These are phyloP conservation scores for Rhodotorula sp. DNA, from an alignment of 1,284 basidiomycete genomes.

Conservation along the genomic window DNA sequence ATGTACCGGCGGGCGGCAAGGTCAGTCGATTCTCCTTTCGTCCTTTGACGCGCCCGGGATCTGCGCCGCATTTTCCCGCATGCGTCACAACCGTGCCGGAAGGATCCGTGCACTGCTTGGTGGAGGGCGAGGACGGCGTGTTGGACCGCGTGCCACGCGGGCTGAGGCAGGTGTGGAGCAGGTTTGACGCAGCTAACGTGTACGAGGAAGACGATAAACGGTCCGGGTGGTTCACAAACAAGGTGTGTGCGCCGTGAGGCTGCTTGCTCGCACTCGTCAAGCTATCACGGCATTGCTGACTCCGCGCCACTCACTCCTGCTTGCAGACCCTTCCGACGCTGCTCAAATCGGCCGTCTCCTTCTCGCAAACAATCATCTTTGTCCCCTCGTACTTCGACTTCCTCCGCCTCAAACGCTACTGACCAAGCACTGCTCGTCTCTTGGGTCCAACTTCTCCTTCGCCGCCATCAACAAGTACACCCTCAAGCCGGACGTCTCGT, in stretches of 20 bases:
- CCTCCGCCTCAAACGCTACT: slow-evolving; percentile 87
- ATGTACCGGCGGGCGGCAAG: too few relatives aligned
- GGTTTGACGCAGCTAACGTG: slow-evolving; percentile 71
- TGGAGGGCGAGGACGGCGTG: slow-evolving; percentile 61
- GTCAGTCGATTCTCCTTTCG: slow-evolving; percentile 87
- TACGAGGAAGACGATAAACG: slow-evolving; percentile 83
- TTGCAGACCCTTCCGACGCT: slow-evolving; percentile 72
- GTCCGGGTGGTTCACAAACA: slow-evolving; percentile 81
- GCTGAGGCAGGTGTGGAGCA: slow-evolving; percentile 74
- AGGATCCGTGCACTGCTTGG: slow-evolving; percentile 57
- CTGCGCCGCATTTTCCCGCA: slow-evolving; percentile 71
- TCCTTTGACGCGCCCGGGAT: slow-evolving; percentile 87
- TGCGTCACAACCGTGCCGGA: slow-evolving; percentile 79
- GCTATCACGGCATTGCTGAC: too few relatives aligned
- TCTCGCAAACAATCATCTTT: slow-evolving; percentile 82
- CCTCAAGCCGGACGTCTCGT: slow-evolving; percentile 86
- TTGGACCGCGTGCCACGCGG: slow-evolving; percentile 68
- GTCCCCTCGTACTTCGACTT: slow-evolving; percentile 97
- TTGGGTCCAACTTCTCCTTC: slow-evolving; percentile 64
- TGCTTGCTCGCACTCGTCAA: not conserved
- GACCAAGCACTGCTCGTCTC: slow-evolving; percentile 58
- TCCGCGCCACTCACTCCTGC: not conserved
- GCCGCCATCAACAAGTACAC: slow-evolving; percentile 93
- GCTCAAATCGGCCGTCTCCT: slow-evolving; percentile 86
- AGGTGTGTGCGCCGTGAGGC: slow-evolving; percentile 60